Evolutionary conservation across 2,329 filamentous ascomycete genomes (phyloP), one percentile per base, ranked within the genome.

Genomic region (Xylaria sp.): DNA sequence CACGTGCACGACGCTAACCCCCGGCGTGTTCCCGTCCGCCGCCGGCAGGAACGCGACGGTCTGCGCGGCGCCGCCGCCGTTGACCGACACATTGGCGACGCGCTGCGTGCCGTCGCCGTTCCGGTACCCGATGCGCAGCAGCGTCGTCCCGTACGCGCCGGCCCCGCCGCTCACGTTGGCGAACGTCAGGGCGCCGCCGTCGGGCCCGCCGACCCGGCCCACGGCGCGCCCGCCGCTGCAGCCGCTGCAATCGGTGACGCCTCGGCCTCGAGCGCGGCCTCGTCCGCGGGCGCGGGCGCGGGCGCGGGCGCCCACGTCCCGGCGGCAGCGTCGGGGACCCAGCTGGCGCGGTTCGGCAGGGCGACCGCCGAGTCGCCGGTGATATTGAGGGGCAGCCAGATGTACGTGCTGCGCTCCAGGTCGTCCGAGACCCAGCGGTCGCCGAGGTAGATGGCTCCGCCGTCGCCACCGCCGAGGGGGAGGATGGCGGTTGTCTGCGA

Each of bases 391-490:
- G 86, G 86, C 0, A 88, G 75, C 86, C 85, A 89, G 38, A 88
- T 72, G 62, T 88, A 88, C 0, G 84, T 86, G 47, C 78, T 82
- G 0, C 79, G 72, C 68, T 78, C 80, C 0, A 90, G 75, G 58
- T 88, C 84, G n/a, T 68, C 67, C 4, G 76, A 78, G 0, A 82
- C 69, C 86, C 87, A 89, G 19, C 87, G 80, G 69, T 90, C 86
- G 18, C 87, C 87, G 71, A 88, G 80, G 69, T 88, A 89, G 58
- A 87, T 78, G 45, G 76, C 75, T 13, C 71, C 69, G 38, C 63
- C 60, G 38, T 65, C 63, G 43, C 63, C 60, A 37, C 65, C 63
- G 43, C 73, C 68, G 2, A 75, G 57, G 0, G 76, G 72, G 0
- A 88, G 75, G 19, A 89, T 75, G 60, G 78, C 87, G 37, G 76